A percentile compares a stretch with the other conserved stretches of the same genome.
These are phyloP conservation scores for Neonectria punicea DNA, from an alignment of 2,329 filamentous ascomycete genomes.

Conservation along the genomic window DNA sequence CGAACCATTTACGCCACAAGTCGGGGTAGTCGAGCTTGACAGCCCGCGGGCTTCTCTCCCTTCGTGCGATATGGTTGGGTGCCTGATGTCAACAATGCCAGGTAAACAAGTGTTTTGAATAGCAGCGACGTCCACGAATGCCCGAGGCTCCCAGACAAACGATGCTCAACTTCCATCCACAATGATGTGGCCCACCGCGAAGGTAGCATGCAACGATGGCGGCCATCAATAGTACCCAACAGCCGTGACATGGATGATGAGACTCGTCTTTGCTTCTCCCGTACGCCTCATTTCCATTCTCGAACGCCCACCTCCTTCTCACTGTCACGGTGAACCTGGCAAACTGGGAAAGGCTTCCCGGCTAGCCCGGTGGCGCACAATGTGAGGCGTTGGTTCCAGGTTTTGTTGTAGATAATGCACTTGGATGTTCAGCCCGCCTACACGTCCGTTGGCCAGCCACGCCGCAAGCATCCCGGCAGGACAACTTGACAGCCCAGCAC, in stretches of 20 bases:
- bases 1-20: slow-evolving; percentile 16
- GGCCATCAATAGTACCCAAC: slow-evolving; percentile 4
- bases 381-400: not conserved
- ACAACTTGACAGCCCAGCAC: not conserved
- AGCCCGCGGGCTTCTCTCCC: not conserved
- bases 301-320: not conserved
- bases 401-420: slow-evolving; percentile 12
- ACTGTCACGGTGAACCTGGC: not conserved
- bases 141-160: not conserved
- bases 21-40: slow-evolving; percentile 12
- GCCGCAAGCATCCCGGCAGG: not conserved
- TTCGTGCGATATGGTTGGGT: not conserved
- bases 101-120: too few species aligned
- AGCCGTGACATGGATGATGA: not conserved
- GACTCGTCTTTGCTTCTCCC: not conserved
- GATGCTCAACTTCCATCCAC: not conserved
- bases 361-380: slow-evolving; percentile 6
- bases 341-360: slow-evolving; percentile 4
- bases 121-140: not conserved
- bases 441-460: slow-evolving; percentile 2
- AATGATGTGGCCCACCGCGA: not conserved
- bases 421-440: not conserved
- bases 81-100: not conserved
- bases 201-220: not conserved
- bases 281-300: not conserved